Evolutionary conservation across 106 monocot species (phyloP).

Genomic region (Xerophyta viscosa): DNA sequence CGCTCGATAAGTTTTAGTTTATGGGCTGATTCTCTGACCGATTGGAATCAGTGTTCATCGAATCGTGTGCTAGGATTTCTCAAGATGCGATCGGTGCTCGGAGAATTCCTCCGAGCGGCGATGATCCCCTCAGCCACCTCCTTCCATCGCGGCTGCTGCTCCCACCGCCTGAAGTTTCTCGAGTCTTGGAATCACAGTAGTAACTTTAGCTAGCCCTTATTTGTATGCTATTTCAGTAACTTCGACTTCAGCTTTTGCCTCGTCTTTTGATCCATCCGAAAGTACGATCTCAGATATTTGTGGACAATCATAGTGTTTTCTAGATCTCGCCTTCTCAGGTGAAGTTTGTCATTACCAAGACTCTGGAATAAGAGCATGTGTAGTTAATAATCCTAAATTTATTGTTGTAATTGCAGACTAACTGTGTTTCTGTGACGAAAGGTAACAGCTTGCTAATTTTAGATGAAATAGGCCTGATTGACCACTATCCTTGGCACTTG

Average conservation of each 20-base stretch:
- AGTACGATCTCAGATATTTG: too few relatives aligned
- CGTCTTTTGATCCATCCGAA: background rate
- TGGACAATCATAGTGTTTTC: too few relatives aligned
- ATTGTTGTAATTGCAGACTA: too few relatives aligned
- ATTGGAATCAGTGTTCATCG: background rate
- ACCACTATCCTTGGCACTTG: too few relatives aligned
- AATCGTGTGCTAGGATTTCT: too few relatives aligned
- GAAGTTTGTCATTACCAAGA: too few relatives aligned
- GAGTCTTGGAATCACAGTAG: background rate
- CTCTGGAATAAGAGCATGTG: too few relatives aligned
- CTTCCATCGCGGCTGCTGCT: background rate
- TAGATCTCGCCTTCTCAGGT: too few relatives aligned
- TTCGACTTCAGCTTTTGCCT: background rate
- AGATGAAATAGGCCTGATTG: too few relatives aligned
- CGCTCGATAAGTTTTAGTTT: background rate
- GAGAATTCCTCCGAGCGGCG: background rate
- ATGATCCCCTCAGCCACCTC: background rate
- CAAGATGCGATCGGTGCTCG: background rate
- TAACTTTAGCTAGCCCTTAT: background rate
- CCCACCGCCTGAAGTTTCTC: background rate
- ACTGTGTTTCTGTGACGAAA: too few relatives aligned
- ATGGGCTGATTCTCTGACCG: background rate
- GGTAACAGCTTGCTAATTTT: too few relatives aligned
- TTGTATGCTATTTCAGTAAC: background rate
- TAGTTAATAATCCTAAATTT: too few relatives aligned